Evolutionary conservation across 805 yeast genomes (phyloP).

Genomic region (Candida nanaspora): DNA sequence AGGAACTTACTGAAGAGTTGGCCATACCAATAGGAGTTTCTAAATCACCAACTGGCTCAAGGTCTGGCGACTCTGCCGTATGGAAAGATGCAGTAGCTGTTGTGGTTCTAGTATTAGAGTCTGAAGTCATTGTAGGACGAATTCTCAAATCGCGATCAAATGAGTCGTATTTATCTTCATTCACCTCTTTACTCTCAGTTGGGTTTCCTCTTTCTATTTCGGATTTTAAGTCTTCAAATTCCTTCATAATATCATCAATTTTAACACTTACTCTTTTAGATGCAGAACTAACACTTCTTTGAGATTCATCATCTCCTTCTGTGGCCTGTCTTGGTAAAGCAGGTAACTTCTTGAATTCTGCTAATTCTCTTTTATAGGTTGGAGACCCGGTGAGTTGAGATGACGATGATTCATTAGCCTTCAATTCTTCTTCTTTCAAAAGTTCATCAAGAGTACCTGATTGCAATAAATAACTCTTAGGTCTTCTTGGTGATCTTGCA

Average conservation of each 20-base stretch:
- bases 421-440: not conserved
- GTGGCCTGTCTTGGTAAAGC: not conserved
- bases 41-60: conserved; percentile 1
- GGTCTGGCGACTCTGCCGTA: conserved; percentile 11
- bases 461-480: conserved; percentile 3
- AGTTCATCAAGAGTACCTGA: not conserved
- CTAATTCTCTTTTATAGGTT: not conserved
- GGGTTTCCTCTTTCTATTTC: conserved; percentile 14
- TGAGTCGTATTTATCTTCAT: not conserved
- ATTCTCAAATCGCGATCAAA: not conserved
- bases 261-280: conserved; percentile 14
- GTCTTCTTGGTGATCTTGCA: conserved; percentile 25
- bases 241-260: conserved; percentile 25
- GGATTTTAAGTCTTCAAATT: conserved; percentile 21
- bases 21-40: not conserved
- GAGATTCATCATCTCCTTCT: conserved; percentile 2
- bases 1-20: no score
- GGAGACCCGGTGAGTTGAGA: not conserved
- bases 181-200: not conserved
- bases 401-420: not conserved
- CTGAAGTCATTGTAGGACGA: not conserved
- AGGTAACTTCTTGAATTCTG: conserved; percentile 2
- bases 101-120: conserved; percentile 7
- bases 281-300: not conserved
- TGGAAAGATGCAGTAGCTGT: conserved; percentile 19